Conservation (phyloP, 805 yeast genomes). For the Ogataea nakhonphanomensis region DNA sequence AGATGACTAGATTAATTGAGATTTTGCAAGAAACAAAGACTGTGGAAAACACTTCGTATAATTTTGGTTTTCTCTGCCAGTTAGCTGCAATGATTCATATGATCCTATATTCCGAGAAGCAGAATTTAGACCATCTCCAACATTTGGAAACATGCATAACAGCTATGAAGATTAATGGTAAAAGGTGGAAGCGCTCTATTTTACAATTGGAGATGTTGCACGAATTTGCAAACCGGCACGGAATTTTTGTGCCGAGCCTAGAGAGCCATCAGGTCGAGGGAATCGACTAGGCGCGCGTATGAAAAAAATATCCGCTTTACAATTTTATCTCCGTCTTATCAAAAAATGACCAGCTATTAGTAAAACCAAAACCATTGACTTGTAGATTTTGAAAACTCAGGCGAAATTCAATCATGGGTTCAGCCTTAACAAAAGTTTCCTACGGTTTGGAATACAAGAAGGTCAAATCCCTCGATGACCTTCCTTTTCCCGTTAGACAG, state of each 20-base stretch:
- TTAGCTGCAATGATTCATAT: constrained; percentile 17
- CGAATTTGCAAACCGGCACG: constrained; percentile 2
- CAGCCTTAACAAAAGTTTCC: background rate
- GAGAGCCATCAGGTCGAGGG: background rate
- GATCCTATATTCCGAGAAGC: constrained; percentile 5
- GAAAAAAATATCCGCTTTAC: background rate
- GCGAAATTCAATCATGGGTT: background rate
- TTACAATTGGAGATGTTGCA: constrained; percentile 1
- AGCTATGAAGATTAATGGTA: constrained; percentile 9
- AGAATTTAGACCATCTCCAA: background rate
- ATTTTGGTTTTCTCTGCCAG: constrained; percentile 13
- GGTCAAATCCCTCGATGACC: constrained; percentile 5
- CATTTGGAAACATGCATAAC: constrained; percentile 12
- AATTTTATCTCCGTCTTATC: constrained; percentile 7
- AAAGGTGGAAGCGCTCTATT: constrained; percentile 12
- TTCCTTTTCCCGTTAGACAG: constrained; percentile 21
- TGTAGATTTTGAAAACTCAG: too few relatives aligned
- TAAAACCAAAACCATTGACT: too few relatives aligned
- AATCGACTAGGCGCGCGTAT: background rate
- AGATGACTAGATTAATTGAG: constrained; percentile 10
- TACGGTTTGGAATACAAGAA: background rate
- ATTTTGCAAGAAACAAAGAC: background rate
- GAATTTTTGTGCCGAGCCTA: background rate
- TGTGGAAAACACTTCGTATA: constrained; percentile 7
- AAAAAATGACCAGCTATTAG: too few relatives aligned